Evolutionary conservation across 2,329 filamentous ascomycete genomes (phyloP).

Genomic region (Ceratocystis destructans): DNA sequence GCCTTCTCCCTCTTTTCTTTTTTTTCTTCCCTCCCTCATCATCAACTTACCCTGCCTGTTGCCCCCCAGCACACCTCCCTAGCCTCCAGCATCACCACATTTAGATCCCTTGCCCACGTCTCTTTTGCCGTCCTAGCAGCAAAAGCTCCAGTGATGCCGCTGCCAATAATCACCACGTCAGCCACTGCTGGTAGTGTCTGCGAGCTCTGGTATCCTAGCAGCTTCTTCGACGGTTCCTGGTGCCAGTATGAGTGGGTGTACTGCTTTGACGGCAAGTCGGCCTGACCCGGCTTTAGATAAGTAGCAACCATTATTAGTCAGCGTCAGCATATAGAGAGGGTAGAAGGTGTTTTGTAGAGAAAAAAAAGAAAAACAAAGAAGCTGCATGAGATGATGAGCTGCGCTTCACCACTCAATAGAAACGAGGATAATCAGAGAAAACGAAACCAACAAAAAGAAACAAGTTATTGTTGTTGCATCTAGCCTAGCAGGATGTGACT

Average conservation of each 20-base stretch:
- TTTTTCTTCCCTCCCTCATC: not conserved
- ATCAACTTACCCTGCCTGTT: constrained; percentile 54
- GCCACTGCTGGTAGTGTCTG: constrained; percentile 44
- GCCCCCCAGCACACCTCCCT: constrained; percentile 70
- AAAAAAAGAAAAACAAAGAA: not conserved
- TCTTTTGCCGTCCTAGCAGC: constrained; percentile 49
- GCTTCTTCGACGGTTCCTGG: constrained; percentile 46
- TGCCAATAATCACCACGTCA: constrained; percentile 60
- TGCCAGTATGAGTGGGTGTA: constrained; percentile 63
- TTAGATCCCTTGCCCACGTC: constrained; percentile 30
- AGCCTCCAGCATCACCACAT: constrained; percentile 62
- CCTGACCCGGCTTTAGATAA: constrained; percentile 24
- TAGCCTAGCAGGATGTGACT: not conserved
- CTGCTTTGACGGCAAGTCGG: constrained; percentile 45
- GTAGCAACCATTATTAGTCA: not conserved
- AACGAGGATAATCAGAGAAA: not conserved
- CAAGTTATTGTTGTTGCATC: not conserved
- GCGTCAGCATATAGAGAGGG: not conserved
- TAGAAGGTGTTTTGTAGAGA: not conserved
- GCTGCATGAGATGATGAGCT: too few species aligned
- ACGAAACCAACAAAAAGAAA: not conserved
- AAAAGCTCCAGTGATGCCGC: constrained; percentile 63
- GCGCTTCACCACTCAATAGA: too few species aligned
- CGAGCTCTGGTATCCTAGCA: constrained; percentile 57
- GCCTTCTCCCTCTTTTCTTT: not conserved